phyloP scores from a whole-genome alignment of 2,329 filamentous ascomycete species.

The Lachnellula hyalina region DNA sequence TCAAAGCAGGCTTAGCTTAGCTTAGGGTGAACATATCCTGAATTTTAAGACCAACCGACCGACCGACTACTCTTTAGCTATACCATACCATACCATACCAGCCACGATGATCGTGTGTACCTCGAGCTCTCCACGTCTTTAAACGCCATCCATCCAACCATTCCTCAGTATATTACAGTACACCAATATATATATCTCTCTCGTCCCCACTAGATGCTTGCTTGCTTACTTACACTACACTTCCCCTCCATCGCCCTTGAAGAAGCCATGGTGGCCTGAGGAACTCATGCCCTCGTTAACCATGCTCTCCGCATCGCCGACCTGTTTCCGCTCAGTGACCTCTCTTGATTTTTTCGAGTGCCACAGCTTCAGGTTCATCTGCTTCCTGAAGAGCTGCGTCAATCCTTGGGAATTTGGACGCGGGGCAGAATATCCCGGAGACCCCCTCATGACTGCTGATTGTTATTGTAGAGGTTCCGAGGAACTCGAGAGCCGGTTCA shows the following conservation, averaged over 20 bases:
- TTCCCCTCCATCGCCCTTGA: conserved; percentile 30
- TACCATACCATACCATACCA: neutral
- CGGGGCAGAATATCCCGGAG: conserved; percentile 28
- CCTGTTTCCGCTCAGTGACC: conserved; percentile 81
- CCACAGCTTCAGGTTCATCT: conserved; percentile 60
- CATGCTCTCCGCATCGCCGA: conserved; percentile 79
- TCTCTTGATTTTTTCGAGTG: conserved; percentile 47
- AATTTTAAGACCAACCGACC: neutral
- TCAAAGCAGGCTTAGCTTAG: neutral
- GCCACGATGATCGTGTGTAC: neutral
- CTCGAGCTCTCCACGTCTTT: neutral
- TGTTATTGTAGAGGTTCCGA: conserved; percentile 95
- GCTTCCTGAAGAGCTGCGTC: conserved; percentile 49
- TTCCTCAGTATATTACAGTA: neutral
- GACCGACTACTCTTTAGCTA: neutral
- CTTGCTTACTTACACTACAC: conserved; percentile 17
- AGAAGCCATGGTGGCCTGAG: conserved; percentile 29
- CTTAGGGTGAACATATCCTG: neutral
- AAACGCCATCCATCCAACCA: neutral
- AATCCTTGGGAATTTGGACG: conserved; percentile 54
- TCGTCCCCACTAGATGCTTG: neutral
- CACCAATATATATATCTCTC: neutral
- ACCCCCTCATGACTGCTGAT: conserved; percentile 72
- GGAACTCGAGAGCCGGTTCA: conserved; percentile 91
- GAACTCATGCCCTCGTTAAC: conserved; percentile 46